A percentile compares a stretch with the other conserved stretches of the same genome.
These are phyloP conservation scores for Suillus paluster DNA, from an alignment of 768 basidiomycete species.

Conservation along the genomic window DNA sequence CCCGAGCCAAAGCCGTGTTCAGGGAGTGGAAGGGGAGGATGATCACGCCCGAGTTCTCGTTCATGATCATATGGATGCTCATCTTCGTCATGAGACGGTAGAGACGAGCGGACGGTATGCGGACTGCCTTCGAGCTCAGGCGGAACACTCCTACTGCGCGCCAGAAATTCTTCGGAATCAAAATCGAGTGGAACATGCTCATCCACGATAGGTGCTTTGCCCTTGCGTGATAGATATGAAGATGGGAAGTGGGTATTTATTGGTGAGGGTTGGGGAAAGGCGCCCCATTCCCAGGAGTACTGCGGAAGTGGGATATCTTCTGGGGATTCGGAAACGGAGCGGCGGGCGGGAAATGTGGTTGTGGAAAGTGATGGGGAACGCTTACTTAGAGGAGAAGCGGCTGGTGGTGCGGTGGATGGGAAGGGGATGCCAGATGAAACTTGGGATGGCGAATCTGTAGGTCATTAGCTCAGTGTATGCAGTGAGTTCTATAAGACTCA, in stretches of 20 bases:
- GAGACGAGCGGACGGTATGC: slow-evolving; percentile 23
- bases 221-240: slow-evolving; percentile 11
- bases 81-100: slow-evolving; percentile 24
- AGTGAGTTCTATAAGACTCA: slow-evolving; percentile 13
- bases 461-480: neutral
- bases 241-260: slow-evolving; percentile 52
- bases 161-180: slow-evolving; percentile 33
- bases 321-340: slow-evolving; percentile 66
- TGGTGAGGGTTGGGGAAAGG: slow-evolving; percentile 82
- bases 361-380: slow-evolving; percentile 25
- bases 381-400: slow-evolving; percentile 21
- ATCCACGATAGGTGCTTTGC: slow-evolving; percentile 17
- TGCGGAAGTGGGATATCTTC: slow-evolving; percentile 53
- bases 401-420: slow-evolving; percentile 12
- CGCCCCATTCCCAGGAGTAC: slow-evolving; percentile 96
- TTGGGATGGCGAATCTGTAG: slow-evolving; percentile 7
- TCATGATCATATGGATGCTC: slow-evolving; percentile 33
- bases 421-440: neutral
- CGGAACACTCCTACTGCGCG: slow-evolving; percentile 62
- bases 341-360: slow-evolving; percentile 45
- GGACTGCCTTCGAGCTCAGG: slow-evolving; percentile 54
- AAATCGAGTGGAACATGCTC: slow-evolving; percentile 10
- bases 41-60: slow-evolving; percentile 23
- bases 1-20: slow-evolving; percentile 46
- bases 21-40: slow-evolving; percentile 5